Percentiles rank a stretch among this genome's conserved stretches.
These are phyloP conservation scores for Inga oerstediana DNA, from an alignment of 306 rosid species.

Conservation along the genomic window DNA sequence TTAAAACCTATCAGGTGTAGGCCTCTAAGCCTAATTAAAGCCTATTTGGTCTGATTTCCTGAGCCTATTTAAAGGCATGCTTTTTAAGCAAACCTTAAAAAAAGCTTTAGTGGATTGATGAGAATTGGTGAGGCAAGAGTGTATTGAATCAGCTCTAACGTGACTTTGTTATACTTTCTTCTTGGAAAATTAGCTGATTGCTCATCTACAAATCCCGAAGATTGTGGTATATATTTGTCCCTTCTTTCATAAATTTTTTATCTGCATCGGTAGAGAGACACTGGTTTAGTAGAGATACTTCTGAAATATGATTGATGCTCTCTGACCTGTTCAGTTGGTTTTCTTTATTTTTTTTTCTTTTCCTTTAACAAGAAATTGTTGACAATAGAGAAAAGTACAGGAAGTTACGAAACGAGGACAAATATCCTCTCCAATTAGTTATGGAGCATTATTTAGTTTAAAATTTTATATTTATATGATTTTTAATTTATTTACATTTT, in stretches of 20 bases:
- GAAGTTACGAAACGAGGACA: background rate
- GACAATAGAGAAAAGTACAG: background rate
- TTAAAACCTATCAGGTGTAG: too few relatives aligned
- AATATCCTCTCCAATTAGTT: background rate
- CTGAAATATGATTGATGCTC: background rate
- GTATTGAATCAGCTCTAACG: conserved; percentile 73
- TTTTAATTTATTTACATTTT: too few relatives aligned
- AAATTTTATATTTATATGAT: too few relatives aligned
- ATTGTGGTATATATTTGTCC: conserved; percentile 58
- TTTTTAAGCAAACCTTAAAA: too few relatives aligned
- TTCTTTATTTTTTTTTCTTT: background rate
- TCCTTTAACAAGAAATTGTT: background rate
- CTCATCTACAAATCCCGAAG: conserved; percentile 90
- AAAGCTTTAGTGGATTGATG: conserved; percentile 5
- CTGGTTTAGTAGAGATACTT: background rate
- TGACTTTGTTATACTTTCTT: conserved; percentile 34
- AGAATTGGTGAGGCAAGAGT: conserved; percentile 91
- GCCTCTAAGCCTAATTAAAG: too few relatives aligned
- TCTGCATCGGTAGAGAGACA: background rate
- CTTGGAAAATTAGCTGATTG: conserved; percentile 97
- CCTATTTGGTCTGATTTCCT: too few relatives aligned
- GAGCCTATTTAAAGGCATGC: too few relatives aligned
- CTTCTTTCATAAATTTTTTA: conserved; percentile 24
- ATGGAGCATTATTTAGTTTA: too few relatives aligned
- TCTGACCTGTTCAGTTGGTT: conserved; percentile 9